Evolutionary conservation across 2,329 filamentous ascomycete species (phyloP).

Genomic region (Zymoseptoria tritici): DNA sequence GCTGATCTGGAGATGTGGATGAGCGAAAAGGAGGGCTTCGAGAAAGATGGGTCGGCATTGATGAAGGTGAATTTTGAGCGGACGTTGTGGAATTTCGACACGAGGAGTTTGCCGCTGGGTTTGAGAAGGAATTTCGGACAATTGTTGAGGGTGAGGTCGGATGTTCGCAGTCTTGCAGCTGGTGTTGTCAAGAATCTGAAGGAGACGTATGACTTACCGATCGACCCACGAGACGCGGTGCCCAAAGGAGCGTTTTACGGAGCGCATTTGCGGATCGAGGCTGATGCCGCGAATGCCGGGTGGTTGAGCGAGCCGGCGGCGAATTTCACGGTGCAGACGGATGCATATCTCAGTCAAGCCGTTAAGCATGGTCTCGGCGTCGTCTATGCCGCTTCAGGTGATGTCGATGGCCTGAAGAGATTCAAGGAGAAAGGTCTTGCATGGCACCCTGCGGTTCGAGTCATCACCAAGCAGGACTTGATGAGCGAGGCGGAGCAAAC

Average conservation of each 20-base stretch:
- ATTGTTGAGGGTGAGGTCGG: slow-evolving; percentile 20
- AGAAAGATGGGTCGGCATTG: slow-evolving; percentile 2
- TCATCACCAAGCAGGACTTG: slow-evolving; percentile 40
- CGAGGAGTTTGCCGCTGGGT: slow-evolving; percentile 18
- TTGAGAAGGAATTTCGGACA: slow-evolving; percentile 25
- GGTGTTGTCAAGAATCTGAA: slow-evolving; percentile 29
- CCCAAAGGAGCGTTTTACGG: slow-evolving; percentile 31
- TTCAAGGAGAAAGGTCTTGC: slow-evolving; percentile 34
- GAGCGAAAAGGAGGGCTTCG: slow-evolving; percentile 6
- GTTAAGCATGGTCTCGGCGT: slow-evolving; percentile 23
- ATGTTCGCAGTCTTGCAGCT: slow-evolving; percentile 28
- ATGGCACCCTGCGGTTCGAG: slow-evolving; percentile 29
- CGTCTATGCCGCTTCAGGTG: slow-evolving; percentile 41
- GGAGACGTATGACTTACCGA: slow-evolving; percentile 18
- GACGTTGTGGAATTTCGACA: slow-evolving; percentile 27
- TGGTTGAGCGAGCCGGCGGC: slow-evolving; percentile 23
- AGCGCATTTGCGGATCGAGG: slow-evolving; percentile 33
- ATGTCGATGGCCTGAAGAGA: slow-evolving; percentile 30
- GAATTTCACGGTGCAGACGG: slow-evolving; percentile 32
- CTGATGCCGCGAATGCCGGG: slow-evolving; percentile 28
- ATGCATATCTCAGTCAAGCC: slow-evolving; percentile 33
- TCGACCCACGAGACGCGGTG: slow-evolving; percentile 24
- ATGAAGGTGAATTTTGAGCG: slow-evolving; percentile 23
- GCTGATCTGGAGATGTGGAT: slow-evolving; percentile 21
- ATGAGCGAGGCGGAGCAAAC: slow-evolving; percentile 32